A percentile compares a stretch with the other conserved stretches of the same genome.
phyloP scores from a whole-genome alignment of 2,329 filamentous ascomycete species.

The Intubia oerlemansii region DNA sequence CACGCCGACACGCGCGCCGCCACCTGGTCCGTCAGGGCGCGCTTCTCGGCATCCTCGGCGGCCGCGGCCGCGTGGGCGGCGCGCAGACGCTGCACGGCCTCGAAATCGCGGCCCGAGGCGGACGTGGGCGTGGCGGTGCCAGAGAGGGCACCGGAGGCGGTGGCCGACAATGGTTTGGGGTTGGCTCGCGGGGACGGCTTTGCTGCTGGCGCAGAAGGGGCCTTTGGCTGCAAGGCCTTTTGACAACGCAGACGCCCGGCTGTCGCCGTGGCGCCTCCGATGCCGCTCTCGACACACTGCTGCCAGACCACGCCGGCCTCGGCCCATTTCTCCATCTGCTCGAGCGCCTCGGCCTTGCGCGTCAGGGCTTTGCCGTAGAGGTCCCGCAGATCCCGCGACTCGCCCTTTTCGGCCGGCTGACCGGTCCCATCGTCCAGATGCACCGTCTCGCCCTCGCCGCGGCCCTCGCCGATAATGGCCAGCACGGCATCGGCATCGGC shows the following conservation, averaged over 20 bases:
- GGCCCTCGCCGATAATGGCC: slow-evolving; percentile 54
- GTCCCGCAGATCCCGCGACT: slow-evolving; percentile 70
- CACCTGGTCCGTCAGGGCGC: slow-evolving; percentile 68
- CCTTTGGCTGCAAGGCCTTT: slow-evolving; percentile 55
- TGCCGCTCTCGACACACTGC: slow-evolving; percentile 59
- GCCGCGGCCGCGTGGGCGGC: slow-evolving; percentile 74
- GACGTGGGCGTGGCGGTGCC: slow-evolving; percentile 1
- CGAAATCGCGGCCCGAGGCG: slow-evolving; percentile 27
- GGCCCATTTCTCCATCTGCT: slow-evolving; percentile 84
- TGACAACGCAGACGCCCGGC: slow-evolving; percentile 80
- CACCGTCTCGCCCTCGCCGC: slow-evolving; percentile 64
- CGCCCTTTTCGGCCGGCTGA: no score
- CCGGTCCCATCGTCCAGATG: slow-evolving; percentile 38
- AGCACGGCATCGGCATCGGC: slow-evolving; percentile 67
- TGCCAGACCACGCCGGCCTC: slow-evolving; percentile 71
- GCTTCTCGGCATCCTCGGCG: slow-evolving; percentile 76
- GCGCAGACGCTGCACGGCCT: slow-evolving; percentile 64
- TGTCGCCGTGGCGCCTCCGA: slow-evolving; percentile 68
- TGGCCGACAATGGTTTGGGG: no score
- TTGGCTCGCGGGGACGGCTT: no score
- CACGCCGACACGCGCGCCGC: slow-evolving; percentile 60
- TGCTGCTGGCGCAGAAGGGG: no score
- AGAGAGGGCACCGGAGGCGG: slow-evolving; percentile 20
- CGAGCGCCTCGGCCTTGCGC: slow-evolving; percentile 85
- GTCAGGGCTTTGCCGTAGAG: slow-evolving; percentile 86